Evolutionary conservation across 1,284 basidiomycete genomes (phyloP).

Genomic region (Apiotrichum gamsii): DNA sequence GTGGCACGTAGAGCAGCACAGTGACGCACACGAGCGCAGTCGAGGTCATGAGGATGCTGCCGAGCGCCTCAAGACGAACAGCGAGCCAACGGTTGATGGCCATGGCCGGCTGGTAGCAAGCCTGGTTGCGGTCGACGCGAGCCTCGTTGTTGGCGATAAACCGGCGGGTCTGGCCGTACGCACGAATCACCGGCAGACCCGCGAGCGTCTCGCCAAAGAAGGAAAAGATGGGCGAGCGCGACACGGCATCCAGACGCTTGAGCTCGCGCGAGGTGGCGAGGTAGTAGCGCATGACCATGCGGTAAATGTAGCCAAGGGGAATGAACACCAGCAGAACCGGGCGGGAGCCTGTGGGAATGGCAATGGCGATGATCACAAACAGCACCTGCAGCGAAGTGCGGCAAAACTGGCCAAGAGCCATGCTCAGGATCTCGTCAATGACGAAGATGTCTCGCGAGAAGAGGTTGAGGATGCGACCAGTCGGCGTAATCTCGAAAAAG

Average conservation of each 20-base stretch:
- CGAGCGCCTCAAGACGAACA: slow-evolving; percentile 65
- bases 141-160: slow-evolving; percentile 74
- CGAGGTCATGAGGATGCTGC: slow-evolving; percentile 70
- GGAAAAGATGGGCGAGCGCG: slow-evolving; percentile 80
- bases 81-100: slow-evolving; percentile 52
- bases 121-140: slow-evolving; percentile 56
- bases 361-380: slow-evolving; percentile 74
- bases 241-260: slow-evolving; percentile 84
- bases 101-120: slow-evolving; percentile 52
- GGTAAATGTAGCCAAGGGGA: slow-evolving; percentile 69
- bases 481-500: slow-evolving; percentile 82
- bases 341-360: slow-evolving; percentile 61
- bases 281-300: slow-evolving; percentile 78
- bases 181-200: slow-evolving; percentile 76
- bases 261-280: slow-evolving; percentile 84
- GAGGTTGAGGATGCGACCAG: slow-evolving; percentile 56
- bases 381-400: slow-evolving; percentile 56
- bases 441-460: slow-evolving; percentile 92
- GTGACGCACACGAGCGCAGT: slow-evolving; percentile 69
- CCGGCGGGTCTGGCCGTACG: slow-evolving; percentile 63
- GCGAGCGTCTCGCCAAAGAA: slow-evolving; percentile 82
- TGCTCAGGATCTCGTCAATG: slow-evolving; percentile 71
- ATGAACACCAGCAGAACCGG: slow-evolving; percentile 70
- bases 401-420: slow-evolving; percentile 62
- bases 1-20: slow-evolving; percentile 56